Base-by-base conservation (phyloP, 305 asterid genomes). In the Caryopteris hybrid region DNA sequence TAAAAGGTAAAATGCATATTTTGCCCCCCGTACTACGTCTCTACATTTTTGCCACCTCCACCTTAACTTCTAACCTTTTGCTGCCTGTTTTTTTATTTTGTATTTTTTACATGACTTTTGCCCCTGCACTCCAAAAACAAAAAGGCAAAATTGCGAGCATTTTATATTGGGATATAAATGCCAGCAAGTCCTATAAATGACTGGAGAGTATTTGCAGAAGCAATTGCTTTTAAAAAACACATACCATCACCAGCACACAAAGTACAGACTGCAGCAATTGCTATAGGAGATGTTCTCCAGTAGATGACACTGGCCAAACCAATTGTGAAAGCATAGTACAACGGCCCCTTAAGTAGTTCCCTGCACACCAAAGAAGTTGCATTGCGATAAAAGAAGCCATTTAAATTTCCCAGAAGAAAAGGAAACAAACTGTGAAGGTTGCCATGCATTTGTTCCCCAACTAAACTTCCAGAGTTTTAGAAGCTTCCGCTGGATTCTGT, bases 221-320 rank as follows among this genome's bases (percentile, higher is more conserved):
- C 14, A 1, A 10, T 46, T 64, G 46, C 13, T n/a, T 5, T 22
- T 42, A 31, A 12, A 34, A 33, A 46, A 58, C 45, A 56, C 55
- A 16, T 88, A 94, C 99, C 99, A 69, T 91, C 98, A 68, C 99
- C 99, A 33, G 98, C 98, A 76, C 93, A 88, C 61, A 92, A 92
- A 78, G 86, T 89, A 78, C 98, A 91, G 51, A 94, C 74, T 67
- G 91, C 84, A 64, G 95, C 97, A 79, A 91, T 81, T 16, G 96
- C 89, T 64, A 91, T 80, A 6, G 98, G 97, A 64, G 98, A 91
- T 63, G 88, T 86, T 84, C 96, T 89, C 99, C 99, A 94, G 80
- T 80, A 94, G 68, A 89, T 50, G 46, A 82, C 88, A 79, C 90
- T 55, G 43, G 96, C 95, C 77, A 84, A 66, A 64, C 90, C 73